Evolutionary conservation across 306 rosid species (phyloP).

Genomic region (Acacia melanoxylon): DNA sequence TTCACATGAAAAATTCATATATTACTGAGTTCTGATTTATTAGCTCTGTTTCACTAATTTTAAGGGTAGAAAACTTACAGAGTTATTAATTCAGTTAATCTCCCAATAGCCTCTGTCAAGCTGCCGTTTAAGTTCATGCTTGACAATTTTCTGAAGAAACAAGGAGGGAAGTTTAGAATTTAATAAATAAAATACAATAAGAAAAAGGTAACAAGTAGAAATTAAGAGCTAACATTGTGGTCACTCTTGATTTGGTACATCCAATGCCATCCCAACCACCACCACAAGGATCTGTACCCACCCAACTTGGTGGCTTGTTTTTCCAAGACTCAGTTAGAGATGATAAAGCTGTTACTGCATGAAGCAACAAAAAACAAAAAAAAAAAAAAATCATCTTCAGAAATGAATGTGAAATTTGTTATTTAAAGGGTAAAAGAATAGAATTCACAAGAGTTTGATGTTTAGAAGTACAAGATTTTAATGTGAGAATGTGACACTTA

Average conservation of each 20-base stretch:
- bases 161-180: conserved; percentile 2
- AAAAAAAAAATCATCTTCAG: conserved; percentile 2
- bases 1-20: background rate
- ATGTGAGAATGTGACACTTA: background rate
- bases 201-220: background rate
- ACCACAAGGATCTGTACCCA: conserved; percentile 47
- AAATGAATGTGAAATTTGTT: background rate
- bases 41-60: background rate
- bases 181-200: background rate
- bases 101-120: conserved; percentile 44
- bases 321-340: conserved; percentile 36
- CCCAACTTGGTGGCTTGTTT: conserved; percentile 46
- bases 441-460: background rate
- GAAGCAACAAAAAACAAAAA: background rate
- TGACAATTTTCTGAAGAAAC: conserved; percentile 42
- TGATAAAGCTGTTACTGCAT: conserved; percentile 38
- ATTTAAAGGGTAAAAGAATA: background rate
- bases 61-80: conserved; percentile 46
- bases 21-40: background rate
- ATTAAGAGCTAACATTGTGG: conserved; percentile 35
- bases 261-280: conserved; percentile 41
- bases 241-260: conserved; percentile 40
- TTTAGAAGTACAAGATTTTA: background rate
- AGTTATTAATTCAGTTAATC: conserved; percentile 45
- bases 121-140: conserved; percentile 41